These are phyloP conservation scores for Russula emetica DNA, from an alignment of 768 basidiomycete species.

Conservation along the genomic window DNA sequence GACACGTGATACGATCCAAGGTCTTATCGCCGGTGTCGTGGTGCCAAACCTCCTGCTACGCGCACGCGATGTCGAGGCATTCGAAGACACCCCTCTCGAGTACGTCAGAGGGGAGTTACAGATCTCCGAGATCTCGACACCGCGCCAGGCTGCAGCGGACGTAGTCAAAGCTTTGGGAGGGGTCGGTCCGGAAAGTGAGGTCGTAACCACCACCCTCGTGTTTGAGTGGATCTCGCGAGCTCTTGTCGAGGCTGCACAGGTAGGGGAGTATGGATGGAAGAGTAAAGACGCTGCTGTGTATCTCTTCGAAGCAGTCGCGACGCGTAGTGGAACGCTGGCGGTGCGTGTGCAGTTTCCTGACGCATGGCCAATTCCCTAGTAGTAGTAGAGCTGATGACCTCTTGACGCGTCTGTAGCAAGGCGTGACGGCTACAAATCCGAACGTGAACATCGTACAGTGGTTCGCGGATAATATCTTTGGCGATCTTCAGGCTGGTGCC, in stretches of 20 bases:
- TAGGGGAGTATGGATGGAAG: slow-evolving; percentile 70
- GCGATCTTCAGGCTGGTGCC: slow-evolving; percentile 70
- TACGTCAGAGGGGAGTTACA: slow-evolving; percentile 54
- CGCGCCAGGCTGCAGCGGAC: slow-evolving; percentile 90
- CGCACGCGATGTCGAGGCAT: slow-evolving; percentile 88
- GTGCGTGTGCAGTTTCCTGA: slow-evolving; percentile 39
- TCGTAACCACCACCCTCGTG: slow-evolving; percentile 72
- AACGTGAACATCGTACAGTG: slow-evolving; percentile 93
- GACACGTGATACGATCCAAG: slow-evolving; percentile 70
- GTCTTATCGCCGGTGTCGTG: slow-evolving; percentile 84
- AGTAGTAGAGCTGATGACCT: not conserved
- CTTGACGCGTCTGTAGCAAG: slow-evolving; percentile 49
- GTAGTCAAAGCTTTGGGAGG: slow-evolving; percentile 88
- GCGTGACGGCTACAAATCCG: slow-evolving; percentile 89
- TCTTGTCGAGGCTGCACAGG: slow-evolving; percentile 60
- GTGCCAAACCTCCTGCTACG: slow-evolving; percentile 89
- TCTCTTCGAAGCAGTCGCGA: slow-evolving; percentile 89
- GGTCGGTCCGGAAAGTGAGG: slow-evolving; percentile 70
- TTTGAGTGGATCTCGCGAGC: slow-evolving; percentile 78
- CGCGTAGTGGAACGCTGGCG: slow-evolving; percentile 80
- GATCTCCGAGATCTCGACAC: slow-evolving; percentile 70
- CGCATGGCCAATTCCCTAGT: not conserved
- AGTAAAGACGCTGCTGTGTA: slow-evolving; percentile 93
- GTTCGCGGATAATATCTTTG: slow-evolving; percentile 87
- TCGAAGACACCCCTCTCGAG: slow-evolving; percentile 95